Evolutionary conservation across 345 rosid species (phyloP), one percentile per base, ranked within the genome.

Genomic region (Dovyalis caffra): DNA sequence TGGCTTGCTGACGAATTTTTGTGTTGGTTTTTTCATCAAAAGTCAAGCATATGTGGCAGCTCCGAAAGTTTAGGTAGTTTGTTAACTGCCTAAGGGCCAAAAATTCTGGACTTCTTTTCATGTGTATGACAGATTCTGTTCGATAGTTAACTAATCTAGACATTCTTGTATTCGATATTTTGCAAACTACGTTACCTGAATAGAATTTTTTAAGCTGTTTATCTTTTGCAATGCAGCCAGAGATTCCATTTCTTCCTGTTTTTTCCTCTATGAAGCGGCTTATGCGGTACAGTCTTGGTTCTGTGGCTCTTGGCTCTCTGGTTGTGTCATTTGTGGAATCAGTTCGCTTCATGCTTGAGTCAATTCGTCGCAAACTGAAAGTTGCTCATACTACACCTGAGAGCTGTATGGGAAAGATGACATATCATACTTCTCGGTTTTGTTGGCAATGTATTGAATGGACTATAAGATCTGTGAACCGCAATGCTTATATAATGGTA

Each of bases 401-500:
- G 60, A 85, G 89, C 73, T 88, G 90, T 87, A 78, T 89, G 68
- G 87, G 85, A 72, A 95, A 84, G 84, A 76, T 74, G 40, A 79
- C 73, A 16, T 79, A 83, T 83, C 88, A 91, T 81, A 80, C 93
- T 63, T 88, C 93, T 65, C 85, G 76, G 69, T 91, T 88, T 69
- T 85, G 87, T 79, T 83, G 86, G 61, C 89, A 74, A 81, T 77
- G 86, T 67, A 81, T 91, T 14, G 97, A 93, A 74, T 93, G 93
- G 94, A 93, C 92, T 28, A 80, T 91, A 75, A 93, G 81, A 79
- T 93, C 99, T 18, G 89, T 89, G 67, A 95, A 93, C 83, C 98
- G 93, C 81, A 95, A 93, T 79, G 98, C 97, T 78, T 93, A 95
- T 77, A 93, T 95, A 84, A 95, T 95, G 99, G 98, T 95, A 90